These are phyloP conservation scores for Fusarium goolgardi DNA, from an alignment of 2,329 filamentous ascomycete genomes.

Conservation along the genomic window DNA sequence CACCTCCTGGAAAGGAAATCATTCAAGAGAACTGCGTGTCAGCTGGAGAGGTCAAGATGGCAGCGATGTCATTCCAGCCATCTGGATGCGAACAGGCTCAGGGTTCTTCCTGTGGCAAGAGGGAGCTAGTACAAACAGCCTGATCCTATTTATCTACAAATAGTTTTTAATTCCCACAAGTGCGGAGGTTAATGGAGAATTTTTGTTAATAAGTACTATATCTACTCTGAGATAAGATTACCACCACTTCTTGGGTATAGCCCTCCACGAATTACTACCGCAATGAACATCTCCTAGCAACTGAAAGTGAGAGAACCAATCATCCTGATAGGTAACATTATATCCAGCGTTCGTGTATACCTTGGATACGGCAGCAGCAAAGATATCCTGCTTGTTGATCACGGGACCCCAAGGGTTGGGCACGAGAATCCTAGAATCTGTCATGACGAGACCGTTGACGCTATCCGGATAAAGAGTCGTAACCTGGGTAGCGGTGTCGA, in stretches of 20 bases:
- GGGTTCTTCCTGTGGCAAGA: constrained; percentile 1
- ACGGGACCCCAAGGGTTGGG: constrained; percentile 47
- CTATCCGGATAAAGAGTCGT: constrained; percentile 28
- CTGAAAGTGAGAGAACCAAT: constrained; percentile 46
- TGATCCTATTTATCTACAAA: not conserved
- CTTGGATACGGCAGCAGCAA: constrained; percentile 34
- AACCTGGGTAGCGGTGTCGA: not conserved
- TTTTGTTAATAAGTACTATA: not conserved
- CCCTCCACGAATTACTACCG: constrained; percentile 33
- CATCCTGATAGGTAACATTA: constrained; percentile 45
- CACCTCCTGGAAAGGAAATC: constrained; percentile 23
- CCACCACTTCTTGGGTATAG: not conserved
- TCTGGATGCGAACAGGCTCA: not conserved
- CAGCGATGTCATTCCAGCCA: not conserved
- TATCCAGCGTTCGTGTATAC: constrained; percentile 41
- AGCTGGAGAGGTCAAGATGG: not conserved
- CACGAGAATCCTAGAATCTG: constrained; percentile 20
- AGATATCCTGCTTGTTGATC: constrained; percentile 44
- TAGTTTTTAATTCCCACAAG: not conserved
- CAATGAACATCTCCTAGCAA: constrained; percentile 46
- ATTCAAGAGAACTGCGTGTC: not conserved
- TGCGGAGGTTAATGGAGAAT: not conserved
- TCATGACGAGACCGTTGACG: constrained; percentile 43
- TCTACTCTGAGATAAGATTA: not conserved
- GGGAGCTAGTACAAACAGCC: not conserved